These are phyloP conservation scores for Kodamaea derodonti DNA, from an alignment of 1,139 yeast genomes.

Conservation along the genomic window DNA sequence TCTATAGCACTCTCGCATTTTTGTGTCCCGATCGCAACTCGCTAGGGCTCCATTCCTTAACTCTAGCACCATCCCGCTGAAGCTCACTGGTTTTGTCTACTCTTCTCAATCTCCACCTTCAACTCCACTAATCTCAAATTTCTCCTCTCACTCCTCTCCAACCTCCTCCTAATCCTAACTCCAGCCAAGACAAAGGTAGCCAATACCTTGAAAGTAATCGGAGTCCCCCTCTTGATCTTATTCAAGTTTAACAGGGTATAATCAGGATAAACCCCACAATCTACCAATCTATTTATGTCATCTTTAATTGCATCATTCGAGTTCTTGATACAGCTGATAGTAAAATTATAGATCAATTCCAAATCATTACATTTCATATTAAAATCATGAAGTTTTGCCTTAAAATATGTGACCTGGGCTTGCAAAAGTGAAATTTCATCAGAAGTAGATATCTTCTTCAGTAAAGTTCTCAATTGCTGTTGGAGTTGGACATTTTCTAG, in stretches of 20 bases:
- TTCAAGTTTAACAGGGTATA: constrained; percentile 20
- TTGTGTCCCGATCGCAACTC: too few relatives aligned
- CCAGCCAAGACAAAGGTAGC: constrained; percentile 57
- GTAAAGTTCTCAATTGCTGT: constrained; percentile 18
- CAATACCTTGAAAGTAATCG: constrained; percentile 12
- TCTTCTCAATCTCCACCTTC: constrained; percentile 9
- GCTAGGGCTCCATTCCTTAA: too few relatives aligned
- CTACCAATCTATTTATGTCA: constrained; percentile 42
- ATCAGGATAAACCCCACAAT: constrained; percentile 52
- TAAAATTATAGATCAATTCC: constrained; percentile 48
- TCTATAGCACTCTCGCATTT: too few relatives aligned
- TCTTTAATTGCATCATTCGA: constrained; percentile 36
- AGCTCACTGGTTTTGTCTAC: too few relatives aligned
- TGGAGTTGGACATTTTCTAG: constrained; percentile 16
- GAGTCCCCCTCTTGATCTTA: constrained; percentile 9
- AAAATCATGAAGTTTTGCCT: constrained; percentile 35
- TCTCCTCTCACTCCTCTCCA: constrained; percentile 25
- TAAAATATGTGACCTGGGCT: constrained; percentile 33
- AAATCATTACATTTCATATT: constrained; percentile 45
- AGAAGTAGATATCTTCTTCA: constrained; percentile 9
- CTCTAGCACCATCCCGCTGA: too few relatives aligned
- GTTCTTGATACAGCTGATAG: constrained; percentile 42
- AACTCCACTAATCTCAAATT: constrained; percentile 22
- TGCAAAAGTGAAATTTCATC: constrained; percentile 11
- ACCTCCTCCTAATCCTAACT: constrained; percentile 46